Conservation (phyloP, 768 basidiomycete genomes). For the Boletus rex-veris region DNA sequence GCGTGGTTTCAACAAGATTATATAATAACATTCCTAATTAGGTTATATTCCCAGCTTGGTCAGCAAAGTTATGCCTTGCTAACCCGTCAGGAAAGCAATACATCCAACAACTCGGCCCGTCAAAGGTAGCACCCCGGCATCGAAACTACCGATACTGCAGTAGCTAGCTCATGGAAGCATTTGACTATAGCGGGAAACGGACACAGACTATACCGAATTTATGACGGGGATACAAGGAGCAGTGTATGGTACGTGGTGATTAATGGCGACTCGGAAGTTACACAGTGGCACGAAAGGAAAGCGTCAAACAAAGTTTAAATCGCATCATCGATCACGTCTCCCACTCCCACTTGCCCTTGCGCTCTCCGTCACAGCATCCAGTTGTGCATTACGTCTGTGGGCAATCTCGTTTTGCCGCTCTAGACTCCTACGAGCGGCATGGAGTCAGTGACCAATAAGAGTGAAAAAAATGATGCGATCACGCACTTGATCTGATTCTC, state of each 20-base stretch:
- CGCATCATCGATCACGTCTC: constrained; percentile 21
- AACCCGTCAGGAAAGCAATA: too few species aligned
- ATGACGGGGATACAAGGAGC: constrained; percentile 2
- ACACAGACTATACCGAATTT: background rate
- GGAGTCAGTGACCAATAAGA: background rate
- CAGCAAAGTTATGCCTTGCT: too few species aligned
- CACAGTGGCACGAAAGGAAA: constrained; percentile 6
- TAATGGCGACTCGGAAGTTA: background rate
- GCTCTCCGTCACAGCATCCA: constrained; percentile 32
- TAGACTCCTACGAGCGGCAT: constrained; percentile 47
- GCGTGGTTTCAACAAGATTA: too few species aligned
- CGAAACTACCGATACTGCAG: too few species aligned
- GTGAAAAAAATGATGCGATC: constrained; percentile 3
- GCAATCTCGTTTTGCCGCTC: constrained; percentile 77
- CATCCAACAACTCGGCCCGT: too few species aligned
- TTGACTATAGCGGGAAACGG: background rate
- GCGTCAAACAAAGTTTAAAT: background rate
- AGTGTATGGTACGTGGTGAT: constrained; percentile 17
- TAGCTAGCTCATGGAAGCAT: too few species aligned
- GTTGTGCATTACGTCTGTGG: constrained; percentile 57
- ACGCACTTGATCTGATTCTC: constrained; percentile 77
- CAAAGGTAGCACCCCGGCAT: too few species aligned
- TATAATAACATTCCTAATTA: too few species aligned
- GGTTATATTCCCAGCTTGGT: too few species aligned
- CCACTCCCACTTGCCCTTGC: constrained; percentile 15